Evolutionary conservation across 768 basidiomycete genomes (phyloP).

Genomic region (Pleurotus platypus): DNA sequence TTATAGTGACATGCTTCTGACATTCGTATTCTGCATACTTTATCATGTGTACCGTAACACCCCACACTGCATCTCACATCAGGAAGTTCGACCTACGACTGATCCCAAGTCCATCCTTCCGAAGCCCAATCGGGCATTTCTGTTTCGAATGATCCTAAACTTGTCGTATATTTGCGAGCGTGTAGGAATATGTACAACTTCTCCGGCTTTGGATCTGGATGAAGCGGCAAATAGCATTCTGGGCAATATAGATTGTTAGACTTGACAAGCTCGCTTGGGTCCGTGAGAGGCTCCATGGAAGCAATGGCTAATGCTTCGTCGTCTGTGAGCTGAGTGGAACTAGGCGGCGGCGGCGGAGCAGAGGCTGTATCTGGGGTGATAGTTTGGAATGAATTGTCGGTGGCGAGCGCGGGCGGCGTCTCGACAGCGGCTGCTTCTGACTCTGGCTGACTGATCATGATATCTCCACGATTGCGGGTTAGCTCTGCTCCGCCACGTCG

Average conservation of each 20-base stretch:
- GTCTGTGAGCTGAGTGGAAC: constrained; percentile 32
- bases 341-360: constrained; percentile 18
- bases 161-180: constrained; percentile 80
- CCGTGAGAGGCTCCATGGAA: constrained; percentile 32
- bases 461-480: constrained; percentile 16
- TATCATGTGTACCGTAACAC: not conserved
- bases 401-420: not conserved
- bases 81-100: constrained; percentile 16
- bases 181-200: constrained; percentile 95
- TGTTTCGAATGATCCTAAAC: constrained; percentile 79
- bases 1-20: not conserved
- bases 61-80: not conserved
- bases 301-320: constrained; percentile 47
- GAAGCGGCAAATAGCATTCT: constrained; percentile 89
- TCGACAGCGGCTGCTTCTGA: not conserved
- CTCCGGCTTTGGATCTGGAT: constrained; percentile 91
- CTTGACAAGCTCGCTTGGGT: constrained; percentile 32
- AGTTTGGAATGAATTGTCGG: not conserved
- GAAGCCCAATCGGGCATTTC: constrained; percentile 88
- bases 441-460: constrained; percentile 9
- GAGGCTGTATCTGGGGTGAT: constrained; percentile 10
- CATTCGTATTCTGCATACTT: not conserved
- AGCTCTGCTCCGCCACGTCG: constrained; percentile 52
- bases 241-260: constrained; percentile 62
- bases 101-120: constrained; percentile 70